phyloP scores from a whole-genome alignment of 139 green algal genomes.

The Closterium sp. region DNA sequence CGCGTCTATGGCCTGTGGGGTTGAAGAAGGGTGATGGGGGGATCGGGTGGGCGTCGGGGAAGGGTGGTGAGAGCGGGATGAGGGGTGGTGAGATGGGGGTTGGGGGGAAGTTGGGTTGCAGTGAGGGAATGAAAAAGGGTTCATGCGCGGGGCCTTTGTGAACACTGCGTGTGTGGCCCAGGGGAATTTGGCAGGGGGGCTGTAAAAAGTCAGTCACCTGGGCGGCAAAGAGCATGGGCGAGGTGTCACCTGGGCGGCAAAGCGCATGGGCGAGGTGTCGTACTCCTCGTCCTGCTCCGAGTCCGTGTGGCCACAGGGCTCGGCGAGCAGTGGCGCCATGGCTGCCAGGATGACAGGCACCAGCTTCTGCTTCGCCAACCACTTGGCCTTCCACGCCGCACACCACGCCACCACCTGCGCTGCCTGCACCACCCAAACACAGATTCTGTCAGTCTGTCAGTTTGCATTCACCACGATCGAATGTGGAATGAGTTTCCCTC shows the following conservation, averaged over 20 bases:
- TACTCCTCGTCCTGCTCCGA: conserved; percentile 47
- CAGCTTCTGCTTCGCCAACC: conserved; percentile 64
- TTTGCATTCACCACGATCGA: not conserved
- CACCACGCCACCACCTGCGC: conserved; percentile 64
- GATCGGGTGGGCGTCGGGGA: not conserved
- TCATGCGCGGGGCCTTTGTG: too few relatives aligned
- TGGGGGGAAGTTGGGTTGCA: not conserved
- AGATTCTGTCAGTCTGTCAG: too few relatives aligned
- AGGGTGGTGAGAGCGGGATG: not conserved
- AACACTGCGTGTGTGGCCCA: too few relatives aligned
- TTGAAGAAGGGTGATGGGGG: not conserved
- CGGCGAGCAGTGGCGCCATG: conserved; percentile 63
- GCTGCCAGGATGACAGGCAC: conserved; percentile 56
- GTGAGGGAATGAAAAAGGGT: too few relatives aligned
- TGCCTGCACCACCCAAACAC: conserved; percentile 11
- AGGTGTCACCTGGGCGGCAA: conserved; percentile 45
- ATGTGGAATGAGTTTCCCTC: not conserved
- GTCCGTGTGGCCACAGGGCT: conserved; percentile 57
- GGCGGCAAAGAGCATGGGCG: too few relatives aligned
- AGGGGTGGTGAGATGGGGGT: not conserved
- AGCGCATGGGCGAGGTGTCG: conserved; percentile 39
- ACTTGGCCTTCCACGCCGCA: conserved; percentile 71
- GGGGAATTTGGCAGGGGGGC: too few relatives aligned
- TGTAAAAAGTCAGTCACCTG: too few relatives aligned
- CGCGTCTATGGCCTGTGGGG: not conserved